Evolutionary conservation across 179 eudicot genomes (phyloP), one percentile per base, ranked within the genome.

Genomic region (Beta corolliflora): DNA sequence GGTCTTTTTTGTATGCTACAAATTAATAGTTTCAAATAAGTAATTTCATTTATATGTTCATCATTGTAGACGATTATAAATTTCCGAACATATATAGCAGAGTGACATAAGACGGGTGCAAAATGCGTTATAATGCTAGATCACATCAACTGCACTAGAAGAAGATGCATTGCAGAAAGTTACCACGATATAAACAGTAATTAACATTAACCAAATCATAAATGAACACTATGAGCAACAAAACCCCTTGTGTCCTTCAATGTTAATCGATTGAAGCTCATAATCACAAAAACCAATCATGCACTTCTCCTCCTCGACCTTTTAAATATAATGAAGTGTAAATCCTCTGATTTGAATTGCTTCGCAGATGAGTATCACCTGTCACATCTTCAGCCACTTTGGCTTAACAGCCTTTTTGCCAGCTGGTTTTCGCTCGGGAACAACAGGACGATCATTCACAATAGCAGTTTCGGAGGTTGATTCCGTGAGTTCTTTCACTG

Each of bases 381-480:
- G 13, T 91, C 91, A 95, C 90, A 95, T 85, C 77, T 90, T 95
- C 84, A 95, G 81, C 98, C 98, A 95, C 85, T 95, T 95, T 8
- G 98, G 99, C 86, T 91, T 95, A 58, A 83, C 82, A 13, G 87
- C 83, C 87, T 91, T 94, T 79, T 94, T 92, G 73, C 85, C 95
- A 36, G 85, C 67, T n/a, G 92, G 91, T 87, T 88, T 93, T 16
- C 79, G 88, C 80, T 89, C 94, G n/a, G 83, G 84, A 69, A 74
- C 86, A 67, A 85, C 85, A n/a, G 91, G 84, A 50, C 86, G 82
- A 12, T 78, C 78, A 9, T 76, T 68, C 41, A 67, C 79, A 67
- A 75, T 72, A 9, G 25, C 80, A 41, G 82, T 82, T 77, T 82
- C 89, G 6, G 90, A 75, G 44, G 84, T 80, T 74, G 86, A 44